Base-by-base conservation (phyloP, 306 rosid genomes). In the Leucaena leucocephala region DNA sequence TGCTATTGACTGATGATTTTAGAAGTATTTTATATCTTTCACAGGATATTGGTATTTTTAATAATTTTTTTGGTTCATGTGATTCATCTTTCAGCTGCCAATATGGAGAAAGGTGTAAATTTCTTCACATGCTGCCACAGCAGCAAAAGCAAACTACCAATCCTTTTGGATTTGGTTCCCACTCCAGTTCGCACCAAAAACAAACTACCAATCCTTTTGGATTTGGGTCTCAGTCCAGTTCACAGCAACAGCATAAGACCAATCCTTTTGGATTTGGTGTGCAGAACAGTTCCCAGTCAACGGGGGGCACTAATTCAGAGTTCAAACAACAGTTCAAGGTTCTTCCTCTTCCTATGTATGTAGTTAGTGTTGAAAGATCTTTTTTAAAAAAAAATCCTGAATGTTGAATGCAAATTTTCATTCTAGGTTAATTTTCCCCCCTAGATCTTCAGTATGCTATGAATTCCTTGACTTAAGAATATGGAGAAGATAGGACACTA, bases 201-300 rank as follows among this genome's bases (percentile, higher is more conserved):
- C 27, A 27, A 27, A 27, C 27, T 27, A 27, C 27, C 27, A 27
- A 1, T 27, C 27, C 27, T 27, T 27, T 27, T 27, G 27, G 27
- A 27, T 27, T 27, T 27, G 27, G 27, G 27, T 27, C 27, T 27
- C 27, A 27, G 1, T 27, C 27, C 27, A 27, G 27, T 27, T 75
- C 91, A 6, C 71, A 71, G 15, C 91, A 80, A 33, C 92, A 86
- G 38, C 84, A 83, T 50, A 92, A 84, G 84, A 42, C 82, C 57
- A 94, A 91, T 79, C 93, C 97, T 77, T 94, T 86, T 85, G 97
- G 97, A 48, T 94, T 94, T 76, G 97, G 98, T 22, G 61, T 67
- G 75, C 96, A 89, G 36, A 87, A 80, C 81, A 83, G 61, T 68
- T 68, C 89, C 63, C 90, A 87, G 8, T 74, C 79, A 68, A 85